Evolutionary conservation across 106 monocot genomes (phyloP), one percentile per base, ranked within the genome.

Genomic region (Gastrodia elata): DNA sequence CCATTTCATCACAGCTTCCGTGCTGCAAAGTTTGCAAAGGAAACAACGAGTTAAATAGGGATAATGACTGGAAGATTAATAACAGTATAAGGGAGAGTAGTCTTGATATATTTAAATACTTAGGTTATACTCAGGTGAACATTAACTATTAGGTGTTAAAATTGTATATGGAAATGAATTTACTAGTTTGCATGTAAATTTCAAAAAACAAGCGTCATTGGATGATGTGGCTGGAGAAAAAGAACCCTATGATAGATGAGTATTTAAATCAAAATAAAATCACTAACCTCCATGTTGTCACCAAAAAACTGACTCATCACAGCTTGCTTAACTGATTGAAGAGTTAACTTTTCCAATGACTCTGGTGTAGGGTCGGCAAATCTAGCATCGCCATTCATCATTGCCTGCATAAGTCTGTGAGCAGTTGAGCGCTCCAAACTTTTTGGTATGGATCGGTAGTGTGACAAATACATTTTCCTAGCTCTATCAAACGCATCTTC

Each of bases 401-500:
- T 98, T 75, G 97, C 97, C 38, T 83, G 57, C 97, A 98, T 98
- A 61, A 98, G 90, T 75, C 87, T 98, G 77, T 90, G 91, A 56
- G 97, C 97, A 35, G 93, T 93, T 74, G 93, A 90, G 20, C 97
- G 97, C 73, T 98, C 97, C 65, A 98, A 81, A 73, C 97, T 98
- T 84, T 93, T 98, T 42, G 93, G 90, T 72, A 98, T 98, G 18
- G 97, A 93, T 37, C 97, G 90, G 75, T 93, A 98, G 74, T 84
- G 91, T 57, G 97, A 98, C 26, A 98, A 75, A 79, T 98, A 98
- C 26, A 93, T 70, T 70, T 98, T 93, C 70, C 79, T 88, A 22
- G 97, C 88, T 81, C 97, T 90, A 32, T 98, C 93, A 85, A 98
- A 98, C 77, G 97, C 93, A 88, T 98, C 97, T 88, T 93, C 97